Evolutionary conservation across 306 rosid species (phyloP).

Genomic region (Casuarina cunninghamiana): DNA sequence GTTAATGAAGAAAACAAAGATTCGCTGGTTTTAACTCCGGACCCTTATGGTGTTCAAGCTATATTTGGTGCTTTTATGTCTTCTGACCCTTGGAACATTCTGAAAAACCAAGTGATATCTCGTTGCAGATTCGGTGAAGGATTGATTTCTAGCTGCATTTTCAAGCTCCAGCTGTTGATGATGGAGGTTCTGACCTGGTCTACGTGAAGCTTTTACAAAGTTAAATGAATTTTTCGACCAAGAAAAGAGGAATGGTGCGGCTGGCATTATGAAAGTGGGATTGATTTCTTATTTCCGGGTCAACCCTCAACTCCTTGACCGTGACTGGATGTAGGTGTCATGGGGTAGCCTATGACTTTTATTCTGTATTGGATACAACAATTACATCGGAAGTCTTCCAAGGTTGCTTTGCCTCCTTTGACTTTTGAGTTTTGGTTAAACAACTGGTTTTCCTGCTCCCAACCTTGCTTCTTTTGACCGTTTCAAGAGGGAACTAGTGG

Average conservation of each 20-base stretch:
- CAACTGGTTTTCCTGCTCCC: background rate
- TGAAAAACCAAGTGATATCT: background rate
- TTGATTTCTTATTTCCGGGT: conserved; percentile 18
- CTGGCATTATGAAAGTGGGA: background rate
- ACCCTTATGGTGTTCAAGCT: background rate
- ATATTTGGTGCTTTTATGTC: background rate
- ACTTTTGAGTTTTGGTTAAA: background rate
- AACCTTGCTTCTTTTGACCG: background rate
- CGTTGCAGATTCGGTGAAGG: background rate
- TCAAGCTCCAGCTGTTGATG: conserved; percentile 22
- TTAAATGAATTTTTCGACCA: background rate
- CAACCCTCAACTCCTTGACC: conserved; percentile 28
- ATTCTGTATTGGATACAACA: background rate
- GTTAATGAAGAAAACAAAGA: background rate
- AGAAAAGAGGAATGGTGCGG: conserved; percentile 12
- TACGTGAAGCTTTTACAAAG: background rate
- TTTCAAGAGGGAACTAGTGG: background rate
- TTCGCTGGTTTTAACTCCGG: background rate
- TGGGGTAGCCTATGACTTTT: background rate
- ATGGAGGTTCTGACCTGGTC: conserved; percentile 34
- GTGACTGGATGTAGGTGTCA: conserved; percentile 1
- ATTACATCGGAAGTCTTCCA: background rate
- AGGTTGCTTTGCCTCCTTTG: background rate
- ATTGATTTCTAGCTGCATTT: background rate
- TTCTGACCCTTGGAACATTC: background rate